Evolutionary conservation across 345 rosid genomes (phyloP), one percentile per base, ranked within the genome.

Genomic region (Gossypium rotundifolium): DNA sequence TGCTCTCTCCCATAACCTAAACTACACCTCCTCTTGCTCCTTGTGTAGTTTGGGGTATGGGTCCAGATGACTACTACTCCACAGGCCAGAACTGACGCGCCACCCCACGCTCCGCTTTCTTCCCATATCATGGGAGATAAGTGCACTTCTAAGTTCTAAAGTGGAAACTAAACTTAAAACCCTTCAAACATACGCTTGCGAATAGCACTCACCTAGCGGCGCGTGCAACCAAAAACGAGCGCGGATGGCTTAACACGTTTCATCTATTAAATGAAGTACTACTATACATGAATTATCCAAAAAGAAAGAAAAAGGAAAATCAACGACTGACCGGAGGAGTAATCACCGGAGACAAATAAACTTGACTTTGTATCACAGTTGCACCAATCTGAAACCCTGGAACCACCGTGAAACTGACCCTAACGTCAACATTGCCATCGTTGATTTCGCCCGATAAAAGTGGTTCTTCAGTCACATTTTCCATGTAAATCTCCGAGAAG

Each of bases 401-500:
- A 61, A 90, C 93, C 76, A 95, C 96, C 74, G 98, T 91, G 76
- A 93, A 93, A 63, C 89, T 83, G 66, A 95, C 99, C 80, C 84
- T 84, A 38, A 85, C 73, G 59, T 82, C 90, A 20, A 49, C 49
- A 29, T 66, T 82, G 7, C 72, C 53, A 44, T 84, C 87, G 2
- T 48, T 72, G 48, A 45, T 80, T 8, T 85, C 89, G 3, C 73
- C 76, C 46, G 85, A 44, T 9, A 74, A 59, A 0, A 77, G 27
- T 0, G 87, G 79, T 17, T 87, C 95, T 33, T 95, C 94, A 12
- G 84, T 84, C 22, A 86, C 92, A 44, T 88, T 80, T 77, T 95
- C 98, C 99, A 95, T 95, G 80, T 88, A 90, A 18, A 95, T 92
- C 65, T 91, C 97, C 3, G 98, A 93, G 83, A 95, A 91, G 74